Conservation (phyloP, 2,329 filamentous ascomycete species). For the Aspergillus phoenicis region DNA sequence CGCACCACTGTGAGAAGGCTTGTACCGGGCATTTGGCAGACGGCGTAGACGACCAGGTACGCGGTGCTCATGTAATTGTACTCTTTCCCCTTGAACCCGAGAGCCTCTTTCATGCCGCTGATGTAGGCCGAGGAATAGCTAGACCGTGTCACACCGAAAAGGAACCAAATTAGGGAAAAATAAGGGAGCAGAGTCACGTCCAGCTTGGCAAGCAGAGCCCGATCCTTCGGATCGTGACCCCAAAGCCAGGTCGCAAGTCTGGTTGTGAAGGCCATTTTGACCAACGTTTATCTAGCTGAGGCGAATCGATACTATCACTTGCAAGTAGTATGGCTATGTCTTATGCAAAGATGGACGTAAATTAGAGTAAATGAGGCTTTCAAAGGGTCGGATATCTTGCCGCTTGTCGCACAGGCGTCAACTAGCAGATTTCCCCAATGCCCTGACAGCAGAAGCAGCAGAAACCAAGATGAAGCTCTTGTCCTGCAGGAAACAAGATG, state of each 20-base stretch:
- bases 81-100: constrained; percentile 43
- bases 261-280: background rate
- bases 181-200: constrained; percentile 49
- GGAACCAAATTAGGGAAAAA: constrained; percentile 53
- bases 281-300: too few species aligned
- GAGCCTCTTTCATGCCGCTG: constrained; percentile 45
- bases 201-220: constrained; percentile 35
- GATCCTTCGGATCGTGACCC: constrained; percentile 9
- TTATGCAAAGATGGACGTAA: too few species aligned
- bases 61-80: constrained; percentile 46
- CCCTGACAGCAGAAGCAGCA: too few species aligned
- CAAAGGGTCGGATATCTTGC: too few species aligned
- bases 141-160: constrained; percentile 50
- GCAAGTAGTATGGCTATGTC: too few species aligned
- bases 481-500: background rate
- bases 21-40: constrained; percentile 50
- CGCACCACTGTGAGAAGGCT: constrained; percentile 41
- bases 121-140: constrained; percentile 50
- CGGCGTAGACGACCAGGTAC: constrained; percentile 45
- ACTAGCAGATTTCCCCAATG: too few species aligned
- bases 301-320: too few species aligned
- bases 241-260: constrained; percentile 9
- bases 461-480: background rate
- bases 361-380: too few species aligned
- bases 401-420: too few species aligned